Conservation (phyloP, 1,284 basidiomycete species). For the Cystobasidiaceae sp. region DNA sequence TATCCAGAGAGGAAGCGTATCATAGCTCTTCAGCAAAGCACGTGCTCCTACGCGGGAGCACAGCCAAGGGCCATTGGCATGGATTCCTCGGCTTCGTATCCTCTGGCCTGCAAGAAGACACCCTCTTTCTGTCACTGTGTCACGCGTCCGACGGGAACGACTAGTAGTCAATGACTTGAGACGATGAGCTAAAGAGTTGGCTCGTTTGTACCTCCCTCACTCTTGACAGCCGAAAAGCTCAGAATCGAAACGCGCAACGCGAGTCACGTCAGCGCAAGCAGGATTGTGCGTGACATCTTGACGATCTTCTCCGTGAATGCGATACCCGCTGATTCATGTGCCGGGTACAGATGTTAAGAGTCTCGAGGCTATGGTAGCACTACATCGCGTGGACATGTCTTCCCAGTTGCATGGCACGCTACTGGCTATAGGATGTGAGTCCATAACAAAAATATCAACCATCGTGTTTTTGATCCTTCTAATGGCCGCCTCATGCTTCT, state of each 20-base stretch:
- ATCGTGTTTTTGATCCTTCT: neutral
- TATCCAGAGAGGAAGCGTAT: neutral
- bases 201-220: no score
- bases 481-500: neutral
- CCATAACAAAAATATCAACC: neutral
- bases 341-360: neutral
- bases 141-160: no score
- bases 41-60: no score
- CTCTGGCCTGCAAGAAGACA: neutral
- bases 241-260: conserved; percentile 12
- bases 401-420: conserved; percentile 6
- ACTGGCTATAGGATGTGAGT: conserved; percentile 9
- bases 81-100: no score
- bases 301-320: neutral
- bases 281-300: neutral
- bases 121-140: no score
- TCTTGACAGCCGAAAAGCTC: conserved; percentile 14
- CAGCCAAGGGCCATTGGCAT: no score
- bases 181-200: no score
- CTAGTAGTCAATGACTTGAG: no score
- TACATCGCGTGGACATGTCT: neutral
- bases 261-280: conserved; percentile 13
- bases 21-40: neutral
- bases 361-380: neutral
- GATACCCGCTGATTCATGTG: neutral